phyloP scores from a whole-genome alignment of 768 basidiomycete species.

The Leccinellum albellum region DNA sequence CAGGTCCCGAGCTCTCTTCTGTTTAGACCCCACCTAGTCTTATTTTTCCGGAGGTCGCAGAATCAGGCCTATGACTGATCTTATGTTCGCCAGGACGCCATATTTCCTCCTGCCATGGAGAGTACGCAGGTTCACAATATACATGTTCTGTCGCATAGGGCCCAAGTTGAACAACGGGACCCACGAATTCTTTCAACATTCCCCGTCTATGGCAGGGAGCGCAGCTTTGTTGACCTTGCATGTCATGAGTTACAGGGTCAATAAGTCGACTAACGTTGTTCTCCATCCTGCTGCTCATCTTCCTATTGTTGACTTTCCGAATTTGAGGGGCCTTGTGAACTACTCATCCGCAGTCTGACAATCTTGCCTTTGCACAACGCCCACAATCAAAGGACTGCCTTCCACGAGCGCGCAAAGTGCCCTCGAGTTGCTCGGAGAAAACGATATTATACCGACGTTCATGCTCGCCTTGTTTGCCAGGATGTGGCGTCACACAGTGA shows the following conservation, averaged over 20 bases:
- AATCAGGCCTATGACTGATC: neutral
- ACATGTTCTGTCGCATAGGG: neutral
- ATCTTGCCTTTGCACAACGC: too few relatives aligned
- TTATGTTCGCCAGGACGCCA: neutral
- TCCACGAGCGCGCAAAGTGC: too few relatives aligned
- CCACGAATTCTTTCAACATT: too few relatives aligned
- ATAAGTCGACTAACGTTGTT: neutral
- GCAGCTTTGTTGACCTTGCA: neutral
- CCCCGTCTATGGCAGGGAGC: too few relatives aligned
- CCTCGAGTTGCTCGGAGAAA: conserved; percentile 49
- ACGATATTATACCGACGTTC: conserved; percentile 62
- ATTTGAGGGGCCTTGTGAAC: conserved; percentile 39
- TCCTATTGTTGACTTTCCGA: conserved; percentile 40
- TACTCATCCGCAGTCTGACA: conserved; percentile 40
- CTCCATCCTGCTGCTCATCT: conserved; percentile 24
- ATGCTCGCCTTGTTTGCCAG: conserved; percentile 47
- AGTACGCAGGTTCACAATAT: too few relatives aligned
- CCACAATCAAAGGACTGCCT: conserved; percentile 24
- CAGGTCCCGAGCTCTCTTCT: neutral
- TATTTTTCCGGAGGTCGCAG: neutral
- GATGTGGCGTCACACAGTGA: too few relatives aligned
- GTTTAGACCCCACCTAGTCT: neutral
- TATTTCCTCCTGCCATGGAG: neutral
- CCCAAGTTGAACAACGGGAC: neutral
- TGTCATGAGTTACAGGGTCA: neutral